Evolutionary conservation across 106 monocot genomes (phyloP).

Genomic region (Amphibolis antarctica): DNA sequence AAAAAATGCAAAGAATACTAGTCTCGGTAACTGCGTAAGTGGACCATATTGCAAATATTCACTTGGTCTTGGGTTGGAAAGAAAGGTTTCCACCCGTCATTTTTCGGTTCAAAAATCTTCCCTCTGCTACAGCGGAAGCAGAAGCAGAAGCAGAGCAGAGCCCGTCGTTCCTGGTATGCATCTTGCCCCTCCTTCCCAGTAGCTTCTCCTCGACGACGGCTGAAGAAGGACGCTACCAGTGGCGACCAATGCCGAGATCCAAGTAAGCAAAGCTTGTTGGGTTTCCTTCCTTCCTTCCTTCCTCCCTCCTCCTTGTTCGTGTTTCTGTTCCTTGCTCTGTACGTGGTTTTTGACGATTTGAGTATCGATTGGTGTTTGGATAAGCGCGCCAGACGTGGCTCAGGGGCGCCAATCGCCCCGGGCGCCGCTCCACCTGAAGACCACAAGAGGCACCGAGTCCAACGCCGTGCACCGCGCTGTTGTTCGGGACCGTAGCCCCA

Average conservation of each 20-base stretch:
- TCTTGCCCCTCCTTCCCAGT: not conserved
- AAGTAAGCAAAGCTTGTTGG: slow-evolving; percentile 8
- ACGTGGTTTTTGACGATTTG: not conserved
- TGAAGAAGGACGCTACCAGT: not conserved
- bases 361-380: not conserved
- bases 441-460: slow-evolving; percentile 37
- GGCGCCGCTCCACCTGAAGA: slow-evolving; percentile 58
- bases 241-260: slow-evolving; percentile 21
- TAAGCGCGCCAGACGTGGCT: slow-evolving; percentile 54
- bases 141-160: not conserved
- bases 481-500: slow-evolving; percentile 20
- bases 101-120: too few relatives aligned
- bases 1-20: too few relatives aligned
- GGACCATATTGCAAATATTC: too few relatives aligned
- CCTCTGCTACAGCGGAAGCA: too few relatives aligned
- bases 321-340: too few relatives aligned
- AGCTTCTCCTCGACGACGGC: not conserved
- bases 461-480: slow-evolving; percentile 22
- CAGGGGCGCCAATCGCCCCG: slow-evolving; percentile 46
- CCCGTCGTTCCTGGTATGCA: not conserved
- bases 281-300: slow-evolving; percentile 1
- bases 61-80: too few relatives aligned
- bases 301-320: too few relatives aligned
- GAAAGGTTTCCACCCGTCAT: too few relatives aligned
- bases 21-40: too few relatives aligned